phyloP scores from a whole-genome alignment of 2,329 filamentous ascomycete genomes.

The Elsinoe ampelina region DNA sequence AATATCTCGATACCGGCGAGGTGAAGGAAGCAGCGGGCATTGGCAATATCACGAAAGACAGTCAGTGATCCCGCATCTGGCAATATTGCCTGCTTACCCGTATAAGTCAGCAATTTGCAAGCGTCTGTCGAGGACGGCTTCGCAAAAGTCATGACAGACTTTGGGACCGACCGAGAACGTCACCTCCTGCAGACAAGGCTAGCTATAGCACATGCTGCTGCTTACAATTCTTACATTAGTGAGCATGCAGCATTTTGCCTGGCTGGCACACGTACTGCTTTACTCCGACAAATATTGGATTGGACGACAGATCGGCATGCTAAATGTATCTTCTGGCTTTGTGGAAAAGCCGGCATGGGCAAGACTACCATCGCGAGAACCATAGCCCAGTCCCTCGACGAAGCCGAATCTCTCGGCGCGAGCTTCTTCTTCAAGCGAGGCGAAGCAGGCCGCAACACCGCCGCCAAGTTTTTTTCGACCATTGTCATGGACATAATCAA shows the following conservation, averaged over 20 bases:
- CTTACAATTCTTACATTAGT: background rate
- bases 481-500: background rate
- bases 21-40: slow-evolving; percentile 18
- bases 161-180: background rate
- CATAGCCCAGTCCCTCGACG: slow-evolving; percentile 18
- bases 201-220: background rate
- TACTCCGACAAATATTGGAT: background rate
- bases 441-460: background rate
- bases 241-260: background rate
- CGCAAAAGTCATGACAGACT: background rate
- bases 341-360: slow-evolving; percentile 26
- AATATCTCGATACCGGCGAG: slow-evolving; percentile 20
- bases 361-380: slow-evolving; percentile 29
- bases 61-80: too few species aligned
- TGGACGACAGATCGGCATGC: background rate
- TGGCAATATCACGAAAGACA: background rate
- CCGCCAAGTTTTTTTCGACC: background rate
- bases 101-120: background rate
- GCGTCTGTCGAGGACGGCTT: background rate
- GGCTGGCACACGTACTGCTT: background rate
- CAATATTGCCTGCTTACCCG: too few species aligned
- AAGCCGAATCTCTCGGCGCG: slow-evolving; percentile 14
- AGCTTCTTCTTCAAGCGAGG: slow-evolving; percentile 21
- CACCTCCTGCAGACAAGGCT: too few species aligned
- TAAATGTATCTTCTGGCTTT: slow-evolving; percentile 25